Conservation (phyloP, 805 yeast genomes). For the Metschnikowia borealis region DNA sequence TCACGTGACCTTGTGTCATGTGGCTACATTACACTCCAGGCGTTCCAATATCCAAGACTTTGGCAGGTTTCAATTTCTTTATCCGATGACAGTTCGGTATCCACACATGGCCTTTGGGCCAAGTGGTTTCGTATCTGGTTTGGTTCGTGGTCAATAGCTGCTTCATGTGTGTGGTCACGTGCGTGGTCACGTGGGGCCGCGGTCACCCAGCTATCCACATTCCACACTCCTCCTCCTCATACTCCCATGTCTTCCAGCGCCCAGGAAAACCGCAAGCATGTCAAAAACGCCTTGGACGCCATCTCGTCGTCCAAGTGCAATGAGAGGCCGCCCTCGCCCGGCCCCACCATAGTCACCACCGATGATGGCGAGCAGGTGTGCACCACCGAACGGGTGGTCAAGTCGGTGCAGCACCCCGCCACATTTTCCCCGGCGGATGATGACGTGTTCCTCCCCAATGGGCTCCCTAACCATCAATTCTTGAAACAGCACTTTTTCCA, state of each 20-base stretch:
- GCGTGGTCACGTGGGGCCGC: too few relatives aligned
- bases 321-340: conserved; percentile 5
- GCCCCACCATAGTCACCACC: conserved; percentile 42
- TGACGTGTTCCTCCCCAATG: conserved; percentile 58
- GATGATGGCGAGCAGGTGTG: conserved; percentile 56
- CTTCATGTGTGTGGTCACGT: neutral
- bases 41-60: too few relatives aligned
- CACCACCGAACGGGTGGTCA: conserved; percentile 57
- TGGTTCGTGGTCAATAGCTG: too few relatives aligned
- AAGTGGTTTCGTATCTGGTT: too few relatives aligned
- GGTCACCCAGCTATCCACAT: too few relatives aligned
- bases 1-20: too few relatives aligned
- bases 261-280: conserved; percentile 32
- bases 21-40: too few relatives aligned
- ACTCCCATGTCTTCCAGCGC: conserved; percentile 11
- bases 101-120: too few relatives aligned
- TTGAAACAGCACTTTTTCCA: conserved; percentile 67
- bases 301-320: conserved; percentile 28
- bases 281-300: conserved; percentile 63
- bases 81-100: too few relatives aligned
- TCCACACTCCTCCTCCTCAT: too few relatives aligned
- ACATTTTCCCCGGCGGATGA: conserved; percentile 59
- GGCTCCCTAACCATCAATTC: conserved; percentile 69
- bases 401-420: conserved; percentile 64
- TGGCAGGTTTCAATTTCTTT: too few relatives aligned